Evolutionary conservation across 2,329 filamentous ascomycete species (phyloP).

Genomic region (Penicillium sp.): DNA sequence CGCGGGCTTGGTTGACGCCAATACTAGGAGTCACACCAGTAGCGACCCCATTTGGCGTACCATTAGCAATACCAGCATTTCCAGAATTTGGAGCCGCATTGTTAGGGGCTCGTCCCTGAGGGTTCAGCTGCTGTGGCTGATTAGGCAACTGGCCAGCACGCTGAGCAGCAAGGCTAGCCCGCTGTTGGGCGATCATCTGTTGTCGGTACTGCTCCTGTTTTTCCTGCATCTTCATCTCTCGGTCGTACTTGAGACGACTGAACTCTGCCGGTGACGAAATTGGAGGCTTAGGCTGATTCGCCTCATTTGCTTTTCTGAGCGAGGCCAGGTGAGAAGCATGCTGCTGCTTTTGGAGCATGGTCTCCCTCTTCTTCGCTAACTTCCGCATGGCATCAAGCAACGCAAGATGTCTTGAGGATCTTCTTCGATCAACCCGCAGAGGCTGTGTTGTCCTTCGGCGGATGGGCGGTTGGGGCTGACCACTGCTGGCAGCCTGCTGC

Average conservation of each 20-base stretch:
- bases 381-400: conserved; percentile 95
- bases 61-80: conserved; percentile 38
- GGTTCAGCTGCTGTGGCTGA: conserved; percentile 43
- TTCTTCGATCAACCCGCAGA: conserved; percentile 78
- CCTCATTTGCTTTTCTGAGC: conserved; percentile 75
- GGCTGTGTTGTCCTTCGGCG: conserved; percentile 72
- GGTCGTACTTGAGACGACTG: conserved; percentile 81
- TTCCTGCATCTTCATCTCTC: conserved; percentile 66
- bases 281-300: conserved; percentile 56
- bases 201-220: conserved; percentile 59
- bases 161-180: conserved; percentile 47
- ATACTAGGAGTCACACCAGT: conserved; percentile 45
- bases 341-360: conserved; percentile 78
- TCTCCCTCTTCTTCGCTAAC: conserved; percentile 88
- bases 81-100: conserved; percentile 36
- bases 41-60: conserved; percentile 45
- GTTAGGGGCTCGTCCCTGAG: conserved; percentile 40
- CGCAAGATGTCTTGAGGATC: conserved; percentile 80
- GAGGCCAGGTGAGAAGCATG: conserved; percentile 73
- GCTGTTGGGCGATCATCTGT: conserved; percentile 58
- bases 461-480: conserved; percentile 53
- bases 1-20: conserved; percentile 38
- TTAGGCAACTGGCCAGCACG: conserved; percentile 43
- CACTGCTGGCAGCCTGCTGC: conserved; percentile 49
- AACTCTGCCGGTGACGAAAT: conserved; percentile 84